phyloP scores from a whole-genome alignment of 148 eudicot species.

The Camellia sinensis region DNA sequence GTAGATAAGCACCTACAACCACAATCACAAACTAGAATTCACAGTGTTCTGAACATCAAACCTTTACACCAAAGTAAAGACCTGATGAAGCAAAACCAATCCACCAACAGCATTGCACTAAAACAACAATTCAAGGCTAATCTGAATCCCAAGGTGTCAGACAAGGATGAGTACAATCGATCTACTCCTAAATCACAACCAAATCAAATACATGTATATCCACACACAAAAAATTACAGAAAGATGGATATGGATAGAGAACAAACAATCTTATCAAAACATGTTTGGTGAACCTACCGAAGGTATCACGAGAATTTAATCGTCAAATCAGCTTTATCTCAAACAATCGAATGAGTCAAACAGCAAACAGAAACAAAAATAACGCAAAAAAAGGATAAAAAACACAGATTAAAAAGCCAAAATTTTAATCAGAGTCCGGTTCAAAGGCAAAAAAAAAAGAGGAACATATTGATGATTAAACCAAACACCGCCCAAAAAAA shows the following conservation, averaged over 20 bases:
- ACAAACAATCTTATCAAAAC: background rate
- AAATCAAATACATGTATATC: background rate
- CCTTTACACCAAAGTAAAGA: slow-evolving; percentile 15
- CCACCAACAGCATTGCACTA: slow-evolving; percentile 11
- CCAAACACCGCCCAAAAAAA: slow-evolving; percentile 4
- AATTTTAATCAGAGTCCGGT: background rate
- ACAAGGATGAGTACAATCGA: background rate
- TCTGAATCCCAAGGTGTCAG: background rate
- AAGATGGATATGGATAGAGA: background rate
- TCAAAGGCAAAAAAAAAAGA: background rate
- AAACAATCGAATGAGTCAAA: background rate
- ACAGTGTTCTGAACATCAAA: slow-evolving; percentile 7
- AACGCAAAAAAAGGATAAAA: background rate
- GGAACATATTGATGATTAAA: background rate
- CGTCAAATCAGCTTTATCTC: background rate
- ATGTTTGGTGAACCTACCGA: background rate
- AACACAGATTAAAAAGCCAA: background rate
- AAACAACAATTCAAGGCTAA: background rate
- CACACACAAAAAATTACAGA: background rate
- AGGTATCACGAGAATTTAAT: background rate
- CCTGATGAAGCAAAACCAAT: background rate
- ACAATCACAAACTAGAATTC: slow-evolving; percentile 5
- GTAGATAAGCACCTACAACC: background rate
- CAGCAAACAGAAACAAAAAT: background rate
- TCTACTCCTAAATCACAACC: background rate